These are phyloP conservation scores for Puccinellia tenuiflora DNA, from an alignment of 176 grass and related monocot species.

Conservation along the genomic window DNA sequence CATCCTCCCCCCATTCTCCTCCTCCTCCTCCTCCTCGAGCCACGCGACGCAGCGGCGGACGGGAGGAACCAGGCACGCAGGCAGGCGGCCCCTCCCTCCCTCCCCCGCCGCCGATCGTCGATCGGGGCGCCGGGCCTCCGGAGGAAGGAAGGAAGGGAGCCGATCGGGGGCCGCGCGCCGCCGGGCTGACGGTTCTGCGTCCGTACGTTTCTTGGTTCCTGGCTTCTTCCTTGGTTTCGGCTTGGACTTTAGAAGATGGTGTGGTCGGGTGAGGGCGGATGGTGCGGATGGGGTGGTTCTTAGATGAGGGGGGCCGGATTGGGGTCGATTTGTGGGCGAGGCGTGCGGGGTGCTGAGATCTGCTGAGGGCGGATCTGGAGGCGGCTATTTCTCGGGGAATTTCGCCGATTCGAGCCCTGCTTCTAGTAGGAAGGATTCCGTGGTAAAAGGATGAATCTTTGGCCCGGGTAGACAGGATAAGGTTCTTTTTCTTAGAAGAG, in stretches of 20 bases:
- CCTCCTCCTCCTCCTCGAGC: background rate
- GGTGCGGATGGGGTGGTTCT: too few species aligned
- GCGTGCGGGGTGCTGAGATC: conserved; percentile 24
- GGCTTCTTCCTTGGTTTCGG: background rate
- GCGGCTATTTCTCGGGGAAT: background rate
- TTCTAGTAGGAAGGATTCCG: background rate
- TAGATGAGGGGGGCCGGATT: background rate
- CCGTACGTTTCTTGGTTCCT: conserved; percentile 31
- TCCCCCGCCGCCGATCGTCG: background rate
- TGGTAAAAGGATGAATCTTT: background rate
- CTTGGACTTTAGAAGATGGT: background rate
- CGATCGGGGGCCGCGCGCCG: conserved; percentile 12
- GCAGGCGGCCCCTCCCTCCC: background rate
- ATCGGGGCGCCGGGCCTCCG: background rate
- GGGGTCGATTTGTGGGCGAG: background rate
- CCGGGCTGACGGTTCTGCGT: background rate
- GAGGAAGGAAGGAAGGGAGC: conserved; percentile 16
- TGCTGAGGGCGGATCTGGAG: conserved; percentile 20
- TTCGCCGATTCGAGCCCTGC: background rate
- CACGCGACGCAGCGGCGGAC: background rate
- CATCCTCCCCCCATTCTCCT: background rate
- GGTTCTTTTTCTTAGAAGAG: too few species aligned
- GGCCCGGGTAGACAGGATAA: background rate
- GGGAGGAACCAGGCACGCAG: background rate
- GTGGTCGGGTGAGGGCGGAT: background rate